These are phyloP conservation scores for Suhomyces prunicola DNA, from an alignment of 805 yeast genomes.

Conservation along the genomic window DNA sequence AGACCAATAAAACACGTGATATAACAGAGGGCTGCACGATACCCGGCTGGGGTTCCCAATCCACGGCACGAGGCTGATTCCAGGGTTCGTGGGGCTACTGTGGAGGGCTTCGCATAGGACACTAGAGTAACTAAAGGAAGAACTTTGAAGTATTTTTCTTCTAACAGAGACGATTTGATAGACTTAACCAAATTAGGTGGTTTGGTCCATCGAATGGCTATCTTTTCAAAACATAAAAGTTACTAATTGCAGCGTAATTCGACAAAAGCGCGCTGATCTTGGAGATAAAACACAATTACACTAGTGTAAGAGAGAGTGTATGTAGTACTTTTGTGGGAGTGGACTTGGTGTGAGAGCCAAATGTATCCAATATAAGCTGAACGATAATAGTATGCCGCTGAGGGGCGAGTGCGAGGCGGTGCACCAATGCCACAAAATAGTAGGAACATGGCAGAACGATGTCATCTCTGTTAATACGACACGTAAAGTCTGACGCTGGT, in stretches of 20 bases:
- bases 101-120: neutral
- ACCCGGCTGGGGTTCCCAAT: neutral
- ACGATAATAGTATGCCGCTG: neutral
- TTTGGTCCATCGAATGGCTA: neutral
- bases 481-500: neutral
- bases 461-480: neutral
- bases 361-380: neutral
- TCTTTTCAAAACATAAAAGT: neutral
- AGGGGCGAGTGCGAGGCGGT: neutral
- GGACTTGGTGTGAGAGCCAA: neutral
- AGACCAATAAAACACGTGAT: neutral
- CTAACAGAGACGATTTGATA: neutral
- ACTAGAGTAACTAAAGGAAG: neutral
- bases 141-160: neutral
- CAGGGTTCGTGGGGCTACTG: neutral
- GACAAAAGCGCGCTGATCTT: neutral
- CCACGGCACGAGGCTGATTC: neutral
- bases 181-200: neutral
- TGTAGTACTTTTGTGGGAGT: neutral
- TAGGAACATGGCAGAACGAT: neutral
- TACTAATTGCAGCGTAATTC: neutral
- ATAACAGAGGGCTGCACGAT: neutral
- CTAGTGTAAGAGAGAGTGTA: neutral
- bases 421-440: neutral
- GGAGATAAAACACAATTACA: neutral